Evolutionary conservation across 2,329 filamentous ascomycete genomes (phyloP).

Genomic region (Teratosphaeria destructans): DNA sequence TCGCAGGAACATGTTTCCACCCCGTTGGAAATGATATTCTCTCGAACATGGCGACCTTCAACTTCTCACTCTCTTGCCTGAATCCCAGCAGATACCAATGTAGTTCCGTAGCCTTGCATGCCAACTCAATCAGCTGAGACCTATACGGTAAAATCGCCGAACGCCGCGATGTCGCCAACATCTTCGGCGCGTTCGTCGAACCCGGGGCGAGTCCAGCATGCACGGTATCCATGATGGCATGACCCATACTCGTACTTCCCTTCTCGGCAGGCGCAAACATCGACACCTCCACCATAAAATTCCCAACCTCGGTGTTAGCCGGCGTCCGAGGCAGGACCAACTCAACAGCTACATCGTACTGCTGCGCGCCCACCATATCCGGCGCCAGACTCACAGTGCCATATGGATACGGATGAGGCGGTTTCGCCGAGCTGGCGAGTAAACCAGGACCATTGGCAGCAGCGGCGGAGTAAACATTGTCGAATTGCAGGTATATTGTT

Average conservation of each 20-base stretch:
- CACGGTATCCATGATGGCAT: constrained; percentile 7
- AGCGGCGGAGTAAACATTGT: constrained; percentile 30
- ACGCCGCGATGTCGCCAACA: constrained; percentile 48
- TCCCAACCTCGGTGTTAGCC: constrained; percentile 65
- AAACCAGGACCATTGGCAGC: constrained; percentile 1
- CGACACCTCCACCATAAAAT: constrained; percentile 85
- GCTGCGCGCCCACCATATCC: constrained; percentile 58
- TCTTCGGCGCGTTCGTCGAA: constrained; percentile 5
- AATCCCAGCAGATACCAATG: constrained; percentile 60
- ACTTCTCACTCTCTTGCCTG: constrained; percentile 50
- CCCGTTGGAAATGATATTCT: constrained; percentile 53
- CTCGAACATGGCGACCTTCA: constrained; percentile 66
- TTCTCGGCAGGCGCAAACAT: constrained; percentile 42
- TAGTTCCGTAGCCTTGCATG: constrained; percentile 52
- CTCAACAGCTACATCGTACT: constrained; percentile 72
- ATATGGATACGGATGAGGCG: constrained; percentile 32
- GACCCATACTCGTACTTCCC: neutral
- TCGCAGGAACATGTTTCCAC: constrained; percentile 42
- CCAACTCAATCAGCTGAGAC: constrained; percentile 56
- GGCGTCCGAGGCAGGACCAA: constrained; percentile 70
- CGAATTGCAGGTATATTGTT: constrained; percentile 57
- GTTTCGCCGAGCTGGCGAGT: neutral
- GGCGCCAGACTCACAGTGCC: constrained; percentile 40
- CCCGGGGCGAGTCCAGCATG: constrained; percentile 7
- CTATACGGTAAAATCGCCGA: constrained; percentile 72